Percentiles rank a stretch among this genome's conserved stretches.
Evolutionary conservation across 148 eudicot species (phyloP).

Genomic region (Arbutus unedo): DNA sequence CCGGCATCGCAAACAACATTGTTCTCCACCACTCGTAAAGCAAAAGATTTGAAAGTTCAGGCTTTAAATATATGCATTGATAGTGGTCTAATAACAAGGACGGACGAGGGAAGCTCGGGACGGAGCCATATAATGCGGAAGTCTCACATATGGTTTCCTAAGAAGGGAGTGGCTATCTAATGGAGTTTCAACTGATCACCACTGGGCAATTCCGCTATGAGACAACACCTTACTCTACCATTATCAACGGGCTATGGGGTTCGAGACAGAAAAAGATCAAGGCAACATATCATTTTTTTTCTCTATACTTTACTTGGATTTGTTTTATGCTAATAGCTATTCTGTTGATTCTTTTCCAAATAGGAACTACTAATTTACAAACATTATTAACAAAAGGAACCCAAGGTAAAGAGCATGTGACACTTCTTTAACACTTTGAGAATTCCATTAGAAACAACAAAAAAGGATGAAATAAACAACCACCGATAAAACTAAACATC

Average conservation of each 20-base stretch:
- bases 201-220: slow-evolving; percentile 22
- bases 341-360: no score
- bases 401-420: neutral
- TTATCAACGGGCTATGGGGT: slow-evolving; percentile 1
- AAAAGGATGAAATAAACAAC: neutral
- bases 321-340: no score
- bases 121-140: no score
- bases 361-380: no score
- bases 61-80: no score
- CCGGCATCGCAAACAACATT: no score
- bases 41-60: no score
- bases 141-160: neutral
- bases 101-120: no score
- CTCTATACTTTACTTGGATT: no score
- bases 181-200: slow-evolving; percentile 30
- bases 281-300: neutral
- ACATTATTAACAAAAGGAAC: neutral
- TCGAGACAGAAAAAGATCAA: neutral
- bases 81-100: no score
- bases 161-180: slow-evolving; percentile 29
- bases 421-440: neutral
- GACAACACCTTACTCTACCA: slow-evolving; percentile 20
- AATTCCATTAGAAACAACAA: neutral
- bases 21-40: no score
- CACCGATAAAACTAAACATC: neutral